phyloP scores from a whole-genome alignment of 495 filamentous ascomycete genomes.

The Xylaria venustula region DNA sequence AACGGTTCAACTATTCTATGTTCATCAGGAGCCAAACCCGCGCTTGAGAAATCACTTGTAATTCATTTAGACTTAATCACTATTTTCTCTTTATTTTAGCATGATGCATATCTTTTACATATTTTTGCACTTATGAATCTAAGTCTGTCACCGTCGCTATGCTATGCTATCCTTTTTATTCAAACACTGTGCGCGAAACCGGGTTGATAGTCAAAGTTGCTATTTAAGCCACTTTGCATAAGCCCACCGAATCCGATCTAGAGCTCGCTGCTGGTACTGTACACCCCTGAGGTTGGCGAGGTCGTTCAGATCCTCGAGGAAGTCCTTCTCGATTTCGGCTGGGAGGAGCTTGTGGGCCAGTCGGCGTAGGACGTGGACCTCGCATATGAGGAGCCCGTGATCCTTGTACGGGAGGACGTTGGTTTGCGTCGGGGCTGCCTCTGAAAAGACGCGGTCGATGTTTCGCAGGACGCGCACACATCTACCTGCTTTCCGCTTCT shows the following conservation, averaged over 20 bases:
- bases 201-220: neutral
- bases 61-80: too few relatives aligned
- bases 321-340: slow-evolving; percentile 70
- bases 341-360: slow-evolving; percentile 64
- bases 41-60: too few relatives aligned
- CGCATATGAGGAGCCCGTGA: slow-evolving; percentile 84
- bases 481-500: slow-evolving; percentile 59
- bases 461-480: slow-evolving; percentile 74
- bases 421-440: slow-evolving; percentile 58
- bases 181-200: neutral
- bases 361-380: slow-evolving; percentile 74
- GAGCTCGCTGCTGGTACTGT: slow-evolving; percentile 67
- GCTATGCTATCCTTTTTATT: slow-evolving; percentile 4
- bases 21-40: too few relatives aligned
- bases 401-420: slow-evolving; percentile 82
- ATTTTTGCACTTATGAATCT: neutral
- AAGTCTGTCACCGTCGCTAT: neutral
- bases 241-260: slow-evolving; percentile 81
- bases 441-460: slow-evolving; percentile 77
- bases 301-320: slow-evolving; percentile 80
- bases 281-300: slow-evolving; percentile 77
- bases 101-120: neutral
- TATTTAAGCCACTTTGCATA: slow-evolving; percentile 71
- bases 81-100: neutral
- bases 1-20: too few relatives aligned